Conservation (phyloP, 495 filamentous ascomycete genomes). For the Penicillium macrosclerotiorum region DNA sequence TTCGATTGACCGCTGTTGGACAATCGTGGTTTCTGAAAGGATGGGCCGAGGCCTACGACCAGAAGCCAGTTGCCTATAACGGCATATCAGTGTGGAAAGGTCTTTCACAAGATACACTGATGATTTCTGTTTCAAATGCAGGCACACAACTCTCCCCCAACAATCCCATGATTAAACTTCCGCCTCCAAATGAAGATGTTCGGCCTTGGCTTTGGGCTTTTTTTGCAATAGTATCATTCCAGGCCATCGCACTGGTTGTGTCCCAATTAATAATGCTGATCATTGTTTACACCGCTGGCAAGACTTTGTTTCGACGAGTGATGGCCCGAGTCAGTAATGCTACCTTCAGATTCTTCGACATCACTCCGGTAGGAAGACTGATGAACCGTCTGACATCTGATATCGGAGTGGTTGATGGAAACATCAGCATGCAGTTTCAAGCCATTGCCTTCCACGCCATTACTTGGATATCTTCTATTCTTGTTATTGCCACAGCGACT, state of each 20-base stretch:
- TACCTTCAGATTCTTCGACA: slow-evolving; percentile 84
- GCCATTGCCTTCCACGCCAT: slow-evolving; percentile 61
- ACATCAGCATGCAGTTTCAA: slow-evolving; percentile 68
- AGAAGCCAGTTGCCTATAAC: slow-evolving; percentile 16
- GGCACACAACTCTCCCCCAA: slow-evolving; percentile 23
- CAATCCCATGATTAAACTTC: slow-evolving; percentile 54
- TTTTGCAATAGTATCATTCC: slow-evolving; percentile 55
- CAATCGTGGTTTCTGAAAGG: slow-evolving; percentile 80
- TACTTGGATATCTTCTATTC: slow-evolving; percentile 66
- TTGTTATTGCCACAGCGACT: slow-evolving; percentile 73
- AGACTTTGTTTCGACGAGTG: slow-evolving; percentile 64
- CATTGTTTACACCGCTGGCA: slow-evolving; percentile 74
- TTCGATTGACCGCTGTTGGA: slow-evolving; percentile 56
- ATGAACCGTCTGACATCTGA: slow-evolving; percentile 88
- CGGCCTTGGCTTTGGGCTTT: slow-evolving; percentile 71
- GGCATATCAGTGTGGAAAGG: slow-evolving; percentile 3
- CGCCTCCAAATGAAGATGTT: slow-evolving; percentile 64
- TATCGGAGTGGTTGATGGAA: slow-evolving; percentile 78
- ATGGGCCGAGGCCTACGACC: slow-evolving; percentile 75
- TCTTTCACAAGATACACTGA: not conserved
- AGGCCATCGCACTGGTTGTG: slow-evolving; percentile 53
- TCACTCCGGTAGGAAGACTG: slow-evolving; percentile 76
- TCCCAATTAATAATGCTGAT: slow-evolving; percentile 61
- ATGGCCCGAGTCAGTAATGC: slow-evolving; percentile 69
- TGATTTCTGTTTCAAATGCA: slow-evolving; percentile 7